Percentiles rank a stretch among this genome's conserved stretches.
phyloP scores from a whole-genome alignment of 2,329 filamentous ascomycete genomes.

The Talaromyces rugulosus region DNA sequence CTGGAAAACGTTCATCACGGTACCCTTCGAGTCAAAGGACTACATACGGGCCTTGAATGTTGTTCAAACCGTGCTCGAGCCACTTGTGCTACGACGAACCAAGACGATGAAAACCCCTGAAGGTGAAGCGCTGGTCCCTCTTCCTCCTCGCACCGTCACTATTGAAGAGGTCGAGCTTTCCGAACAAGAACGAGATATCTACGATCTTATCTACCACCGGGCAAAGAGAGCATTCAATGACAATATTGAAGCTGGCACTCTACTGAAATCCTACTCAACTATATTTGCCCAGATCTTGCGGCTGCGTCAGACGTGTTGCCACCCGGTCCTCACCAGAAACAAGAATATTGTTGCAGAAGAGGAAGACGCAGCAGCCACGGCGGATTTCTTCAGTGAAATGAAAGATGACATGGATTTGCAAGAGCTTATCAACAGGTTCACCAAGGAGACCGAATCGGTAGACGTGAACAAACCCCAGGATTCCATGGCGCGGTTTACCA shows the following conservation, averaged over 20 bases:
- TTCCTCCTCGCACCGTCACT: slow-evolving; percentile 77
- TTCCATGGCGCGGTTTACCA: slow-evolving; percentile 70
- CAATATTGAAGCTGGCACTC: slow-evolving; percentile 84
- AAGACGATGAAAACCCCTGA: slow-evolving; percentile 98
- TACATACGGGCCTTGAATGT: slow-evolving; percentile 92
- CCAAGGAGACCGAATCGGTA: slow-evolving; percentile 60
- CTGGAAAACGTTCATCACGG: slow-evolving; percentile 98
- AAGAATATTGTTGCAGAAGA: slow-evolving; percentile 81
- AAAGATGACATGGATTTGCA: slow-evolving; percentile 96
- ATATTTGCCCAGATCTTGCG: slow-evolving; percentile 96
- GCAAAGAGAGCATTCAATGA: slow-evolving; percentile 80
- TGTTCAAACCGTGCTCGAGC: slow-evolving; percentile 93
- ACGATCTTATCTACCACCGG: slow-evolving; percentile 80
- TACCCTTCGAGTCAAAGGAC: slow-evolving; percentile 93
- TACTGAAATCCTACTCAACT: slow-evolving; percentile 93
- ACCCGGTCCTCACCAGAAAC: slow-evolving; percentile 84
- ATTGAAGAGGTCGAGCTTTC: slow-evolving; percentile 86
- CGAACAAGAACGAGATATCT: slow-evolving; percentile 79
- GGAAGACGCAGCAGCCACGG: slow-evolving; percentile 71
- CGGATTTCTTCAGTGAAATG: slow-evolving; percentile 74
- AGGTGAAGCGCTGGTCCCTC: slow-evolving; percentile 72
- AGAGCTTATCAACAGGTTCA: slow-evolving; percentile 79
- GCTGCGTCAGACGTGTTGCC: slow-evolving; percentile 88
- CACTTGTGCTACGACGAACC: slow-evolving; percentile 87
- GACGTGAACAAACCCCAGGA: slow-evolving; percentile 44